phyloP scores from a whole-genome alignment of 768 basidiomycete genomes.

The Mycena filopes region DNA sequence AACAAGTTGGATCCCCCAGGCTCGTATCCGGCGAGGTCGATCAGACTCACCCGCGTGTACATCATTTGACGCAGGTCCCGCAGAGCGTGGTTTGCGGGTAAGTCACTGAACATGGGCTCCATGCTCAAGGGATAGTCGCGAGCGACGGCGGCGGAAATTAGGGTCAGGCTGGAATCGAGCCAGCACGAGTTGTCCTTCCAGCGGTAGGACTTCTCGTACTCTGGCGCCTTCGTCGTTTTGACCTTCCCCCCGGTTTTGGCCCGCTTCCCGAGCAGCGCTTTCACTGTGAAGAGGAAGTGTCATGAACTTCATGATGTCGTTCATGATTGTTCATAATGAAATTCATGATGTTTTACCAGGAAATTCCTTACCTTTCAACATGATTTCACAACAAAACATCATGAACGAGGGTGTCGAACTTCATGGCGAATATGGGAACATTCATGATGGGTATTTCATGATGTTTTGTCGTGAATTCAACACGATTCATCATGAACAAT shows the following conservation, averaged over 20 bases:
- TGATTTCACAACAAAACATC: no score
- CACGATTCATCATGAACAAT: no score
- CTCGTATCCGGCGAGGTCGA: slow-evolving; percentile 3
- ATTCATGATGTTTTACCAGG: no score
- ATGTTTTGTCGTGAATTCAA: no score
- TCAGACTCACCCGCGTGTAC: neutral
- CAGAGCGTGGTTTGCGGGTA: slow-evolving; percentile 2
- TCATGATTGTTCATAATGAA: no score
- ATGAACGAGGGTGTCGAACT: no score
- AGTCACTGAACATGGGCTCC: neutral
- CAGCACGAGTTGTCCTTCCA: slow-evolving; percentile 14
- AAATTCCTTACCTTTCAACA: no score
- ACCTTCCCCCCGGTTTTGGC: neutral
- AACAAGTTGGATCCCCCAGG: neutral
- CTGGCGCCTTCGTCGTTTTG: neutral
- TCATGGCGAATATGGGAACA: no score
- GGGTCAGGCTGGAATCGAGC: slow-evolving; percentile 12
- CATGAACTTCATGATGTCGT: no score
- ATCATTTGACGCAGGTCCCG: slow-evolving; percentile 10
- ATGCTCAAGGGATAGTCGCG: slow-evolving; percentile 3
- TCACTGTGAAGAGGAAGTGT: no score
- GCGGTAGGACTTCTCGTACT: neutral
- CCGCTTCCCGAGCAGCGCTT: neutral
- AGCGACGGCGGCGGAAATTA: neutral
- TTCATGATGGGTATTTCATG: no score